These are phyloP conservation scores for Saccharomycopsis oosterbeekiorum DNA, from an alignment of 805 yeast species.

Conservation along the genomic window DNA sequence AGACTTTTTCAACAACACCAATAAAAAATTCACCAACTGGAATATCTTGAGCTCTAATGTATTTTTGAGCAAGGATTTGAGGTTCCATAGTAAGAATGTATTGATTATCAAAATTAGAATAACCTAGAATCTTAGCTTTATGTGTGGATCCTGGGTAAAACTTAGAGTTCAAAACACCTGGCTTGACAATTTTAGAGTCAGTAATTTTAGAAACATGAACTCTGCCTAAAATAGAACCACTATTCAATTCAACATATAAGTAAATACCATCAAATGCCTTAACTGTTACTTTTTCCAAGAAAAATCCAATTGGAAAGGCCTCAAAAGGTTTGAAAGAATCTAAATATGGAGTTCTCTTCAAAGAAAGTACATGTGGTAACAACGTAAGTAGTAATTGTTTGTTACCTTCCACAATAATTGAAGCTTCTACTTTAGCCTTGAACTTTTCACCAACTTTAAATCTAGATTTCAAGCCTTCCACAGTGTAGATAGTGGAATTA, in stretches of 20 bases:
- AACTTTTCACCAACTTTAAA: slow-evolving; percentile 58
- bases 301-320: slow-evolving; percentile 74
- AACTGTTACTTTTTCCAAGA: slow-evolving; percentile 48
- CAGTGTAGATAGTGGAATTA: slow-evolving; percentile 43
- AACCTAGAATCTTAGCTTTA: slow-evolving; percentile 69
- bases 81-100: slow-evolving; percentile 64
- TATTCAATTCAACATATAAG: slow-evolving; percentile 48
- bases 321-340: slow-evolving; percentile 35
- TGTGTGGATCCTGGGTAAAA: slow-evolving; percentile 59
- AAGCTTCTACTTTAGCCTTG: slow-evolving; percentile 62
- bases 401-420: slow-evolving; percentile 39
- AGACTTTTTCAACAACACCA: slow-evolving; percentile 47
- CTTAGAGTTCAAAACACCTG: slow-evolving; percentile 26
- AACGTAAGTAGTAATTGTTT: slow-evolving; percentile 58
- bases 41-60: slow-evolving; percentile 59
- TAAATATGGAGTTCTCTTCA: slow-evolving; percentile 20
- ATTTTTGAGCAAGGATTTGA: slow-evolving; percentile 51
- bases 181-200: slow-evolving; percentile 22
- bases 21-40: slow-evolving; percentile 60
- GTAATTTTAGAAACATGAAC: slow-evolving; percentile 69
- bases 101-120: slow-evolving; percentile 52
- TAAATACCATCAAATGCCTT: slow-evolving; percentile 49
- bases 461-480: slow-evolving; percentile 45
- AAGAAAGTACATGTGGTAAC: slow-evolving; percentile 42
- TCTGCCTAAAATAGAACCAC: slow-evolving; percentile 47